Evolutionary conservation across 805 yeast genomes (phyloP), one percentile per base, ranked within the genome.

Genomic region (Zygotorulaspora chibaensis): DNA sequence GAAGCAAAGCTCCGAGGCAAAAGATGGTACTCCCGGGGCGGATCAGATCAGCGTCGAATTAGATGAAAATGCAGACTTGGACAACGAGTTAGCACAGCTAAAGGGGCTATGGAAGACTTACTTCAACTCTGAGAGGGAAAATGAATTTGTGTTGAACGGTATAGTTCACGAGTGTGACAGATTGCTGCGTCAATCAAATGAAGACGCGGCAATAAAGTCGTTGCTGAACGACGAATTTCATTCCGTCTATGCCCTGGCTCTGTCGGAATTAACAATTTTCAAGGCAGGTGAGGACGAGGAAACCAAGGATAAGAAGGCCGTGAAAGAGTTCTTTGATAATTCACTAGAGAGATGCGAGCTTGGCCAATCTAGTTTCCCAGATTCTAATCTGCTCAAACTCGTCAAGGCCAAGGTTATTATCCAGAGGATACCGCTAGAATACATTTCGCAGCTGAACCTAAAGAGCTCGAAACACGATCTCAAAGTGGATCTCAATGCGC

Each of bases 131-230:
- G 79, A 76, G 3, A 76, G 77, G 46, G 84, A 82, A 17, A 78
- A 76, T 52, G 86, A 83, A 58, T 66, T 81, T 49, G 74, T 85
- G 29, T 61, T 85, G 47, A 85, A 89, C 57, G 97, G 96, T 18
- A 75, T 90, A 3, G 76, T 91, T n/a, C 96, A 90, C 57, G 97
- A 91, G 62, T 85, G 96, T 68, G 96, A 91, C 58, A 69, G 95
- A 40, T 62, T 88, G 28, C 71, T 89, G 52, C 72, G 90, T 60
- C 52, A 59, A 36, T 53, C 59, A 31, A 48, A 45, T 5, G 61
- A 49, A n/a, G 50, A 51, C 25, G 47, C 43, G 58, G 23, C 55
- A 61, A 48, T 47, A 10, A 47, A 47, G 49, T 17, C 52, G 33
- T 50, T 53, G 42, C 46, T 76, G 23, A 72, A 75, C 23, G 78